Evolutionary conservation across 306 rosid genomes (phyloP).

Genomic region (Mucuna pruriens): DNA sequence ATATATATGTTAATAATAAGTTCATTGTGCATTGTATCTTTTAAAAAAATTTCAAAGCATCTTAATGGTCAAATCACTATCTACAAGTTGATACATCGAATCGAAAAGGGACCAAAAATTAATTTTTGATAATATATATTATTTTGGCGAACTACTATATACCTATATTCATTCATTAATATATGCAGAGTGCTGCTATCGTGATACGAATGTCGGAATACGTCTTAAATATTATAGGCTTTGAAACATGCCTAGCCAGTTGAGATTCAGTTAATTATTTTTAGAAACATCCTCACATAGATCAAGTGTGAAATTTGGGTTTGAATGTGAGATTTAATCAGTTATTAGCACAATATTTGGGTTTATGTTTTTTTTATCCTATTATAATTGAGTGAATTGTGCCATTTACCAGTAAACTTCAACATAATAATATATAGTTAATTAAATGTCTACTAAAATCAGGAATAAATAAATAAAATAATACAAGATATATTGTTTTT

Average conservation of each 20-base stretch:
- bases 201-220: background rate
- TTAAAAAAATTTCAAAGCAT: background rate
- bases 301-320: background rate
- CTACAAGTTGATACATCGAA: background rate
- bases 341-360: background rate
- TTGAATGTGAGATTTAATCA: background rate
- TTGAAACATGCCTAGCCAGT: background rate
- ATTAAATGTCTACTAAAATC: background rate
- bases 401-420: background rate
- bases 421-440: background rate
- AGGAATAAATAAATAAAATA: background rate
- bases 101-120: background rate
- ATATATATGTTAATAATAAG: background rate
- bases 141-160: background rate
- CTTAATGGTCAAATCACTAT: constrained; percentile 8
- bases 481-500: background rate
- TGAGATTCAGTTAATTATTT: background rate
- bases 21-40: background rate
- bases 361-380: background rate
- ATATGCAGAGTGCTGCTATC: background rate
- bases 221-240: background rate
- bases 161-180: background rate
- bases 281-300: background rate
- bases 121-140: background rate
- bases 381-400: background rate